Conservation (phyloP, 768 basidiomycete species). For the Termitomyces sp. region DNA sequence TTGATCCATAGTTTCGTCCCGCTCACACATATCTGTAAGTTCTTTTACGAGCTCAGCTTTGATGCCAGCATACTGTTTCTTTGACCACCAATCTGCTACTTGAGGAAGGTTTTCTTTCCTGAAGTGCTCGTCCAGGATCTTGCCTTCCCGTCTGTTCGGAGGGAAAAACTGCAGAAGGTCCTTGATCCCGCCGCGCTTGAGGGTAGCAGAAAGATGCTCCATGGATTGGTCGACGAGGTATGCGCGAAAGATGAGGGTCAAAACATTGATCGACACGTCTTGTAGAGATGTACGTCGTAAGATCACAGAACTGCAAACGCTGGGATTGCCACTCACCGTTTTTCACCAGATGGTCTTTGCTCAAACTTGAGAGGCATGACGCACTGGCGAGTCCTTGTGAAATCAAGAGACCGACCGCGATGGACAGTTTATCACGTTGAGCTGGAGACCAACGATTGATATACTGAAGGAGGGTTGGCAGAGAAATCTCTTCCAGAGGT, state of each 20-base stretch:
- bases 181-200: slow-evolving; percentile 82
- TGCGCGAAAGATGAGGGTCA: slow-evolving; percentile 76
- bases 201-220: slow-evolving; percentile 79
- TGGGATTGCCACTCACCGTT: slow-evolving; percentile 53
- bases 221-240: slow-evolving; percentile 81
- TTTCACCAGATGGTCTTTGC: slow-evolving; percentile 94
- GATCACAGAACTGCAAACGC: not conserved
- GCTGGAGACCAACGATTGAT: slow-evolving; percentile 76
- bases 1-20: slow-evolving; percentile 61
- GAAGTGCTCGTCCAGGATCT: slow-evolving; percentile 82
- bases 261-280: slow-evolving; percentile 75
- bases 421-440: slow-evolving; percentile 79
- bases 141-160: slow-evolving; percentile 67
- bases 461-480: slow-evolving; percentile 85
- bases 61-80: slow-evolving; percentile 79
- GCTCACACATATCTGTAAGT: slow-evolving; percentile 65
- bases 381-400: slow-evolving; percentile 79
- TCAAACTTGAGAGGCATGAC: slow-evolving; percentile 72
- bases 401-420: slow-evolving; percentile 77
- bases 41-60: slow-evolving; percentile 72
- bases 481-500: slow-evolving; percentile 82
- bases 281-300: slow-evolving; percentile 1
- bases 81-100: slow-evolving; percentile 92
- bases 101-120: slow-evolving; percentile 69
- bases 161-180: slow-evolving; percentile 90